These are phyloP conservation scores for Strobilomyces dryophilus DNA, from an alignment of 768 basidiomycete genomes.

Conservation along the genomic window DNA sequence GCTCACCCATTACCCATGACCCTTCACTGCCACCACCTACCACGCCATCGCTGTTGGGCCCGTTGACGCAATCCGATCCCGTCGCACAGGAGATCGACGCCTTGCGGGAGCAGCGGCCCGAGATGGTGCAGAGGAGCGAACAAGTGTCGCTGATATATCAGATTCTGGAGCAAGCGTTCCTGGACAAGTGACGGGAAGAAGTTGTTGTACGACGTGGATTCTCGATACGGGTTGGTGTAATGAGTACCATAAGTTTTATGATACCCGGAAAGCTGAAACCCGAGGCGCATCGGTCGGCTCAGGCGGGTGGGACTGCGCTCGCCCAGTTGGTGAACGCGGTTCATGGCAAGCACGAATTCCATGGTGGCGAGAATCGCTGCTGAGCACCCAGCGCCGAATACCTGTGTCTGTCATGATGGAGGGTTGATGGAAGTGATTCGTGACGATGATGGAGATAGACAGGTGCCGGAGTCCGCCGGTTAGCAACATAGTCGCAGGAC, in stretches of 20 bases:
- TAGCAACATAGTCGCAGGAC: no score
- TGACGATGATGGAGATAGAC: no score
- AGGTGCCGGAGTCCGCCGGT: conserved; percentile 78
- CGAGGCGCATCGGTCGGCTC: no score
- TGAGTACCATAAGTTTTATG: background rate
- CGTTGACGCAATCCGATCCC: conserved; percentile 49
- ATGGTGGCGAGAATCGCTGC: no score
- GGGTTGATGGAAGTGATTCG: no score
- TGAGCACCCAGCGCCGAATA: no score
- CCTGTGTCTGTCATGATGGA: no score
- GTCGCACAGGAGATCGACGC: conserved; percentile 72
- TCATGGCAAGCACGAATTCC: no score
- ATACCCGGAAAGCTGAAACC: no score
- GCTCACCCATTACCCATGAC: conserved; percentile 21
- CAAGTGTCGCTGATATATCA: conserved; percentile 67
- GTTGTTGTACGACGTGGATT: background rate
- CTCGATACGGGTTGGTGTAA: background rate
- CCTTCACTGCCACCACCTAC: conserved; percentile 26
- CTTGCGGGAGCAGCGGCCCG: conserved; percentile 73
- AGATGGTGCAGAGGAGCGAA: conserved; percentile 75
- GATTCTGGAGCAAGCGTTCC: conserved; percentile 37
- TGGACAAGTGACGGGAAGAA: conserved; percentile 5
- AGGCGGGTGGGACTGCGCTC: no score
- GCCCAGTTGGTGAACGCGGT: no score
- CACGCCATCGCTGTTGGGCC: conserved; percentile 53